Evolutionary conservation across 208 protist species (phyloP).

Genomic region (Tritrichomonas foetus): DNA sequence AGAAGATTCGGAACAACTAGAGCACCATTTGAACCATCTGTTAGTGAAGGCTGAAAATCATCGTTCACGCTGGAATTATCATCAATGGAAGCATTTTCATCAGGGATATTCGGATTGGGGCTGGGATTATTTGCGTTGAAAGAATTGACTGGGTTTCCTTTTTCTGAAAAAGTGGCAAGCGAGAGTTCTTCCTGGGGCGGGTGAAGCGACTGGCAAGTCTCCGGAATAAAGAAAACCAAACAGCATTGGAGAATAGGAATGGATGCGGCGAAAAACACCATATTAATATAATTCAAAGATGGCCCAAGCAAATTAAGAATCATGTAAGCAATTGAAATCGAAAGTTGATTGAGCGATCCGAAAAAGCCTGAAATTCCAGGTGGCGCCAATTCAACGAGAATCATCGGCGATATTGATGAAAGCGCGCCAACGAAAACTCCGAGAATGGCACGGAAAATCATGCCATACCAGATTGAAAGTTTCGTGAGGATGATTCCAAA

Average conservation of each 20-base stretch:
- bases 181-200: no score
- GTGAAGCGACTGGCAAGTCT: background rate
- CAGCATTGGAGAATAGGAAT: background rate
- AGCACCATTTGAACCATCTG: no score
- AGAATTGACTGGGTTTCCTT: no score
- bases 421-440: background rate
- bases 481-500: background rate
- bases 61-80: no score
- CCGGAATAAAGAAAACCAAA: background rate
- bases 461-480: background rate
- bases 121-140: background rate
- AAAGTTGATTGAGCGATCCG: background rate
- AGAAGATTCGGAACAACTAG: no score
- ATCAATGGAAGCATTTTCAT: background rate
- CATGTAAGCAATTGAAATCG: background rate
- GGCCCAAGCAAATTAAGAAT: background rate
- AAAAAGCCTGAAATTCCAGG: background rate
- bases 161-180: no score
- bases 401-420: background rate
- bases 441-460: background rate
- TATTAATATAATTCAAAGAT: background rate
- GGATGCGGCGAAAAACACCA: background rate
- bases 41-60: no score
- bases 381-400: background rate
- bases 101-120: background rate